Conservation (phyloP, 176 grass and related monocot species). For the Echinochloa phyllopogon region DNA sequence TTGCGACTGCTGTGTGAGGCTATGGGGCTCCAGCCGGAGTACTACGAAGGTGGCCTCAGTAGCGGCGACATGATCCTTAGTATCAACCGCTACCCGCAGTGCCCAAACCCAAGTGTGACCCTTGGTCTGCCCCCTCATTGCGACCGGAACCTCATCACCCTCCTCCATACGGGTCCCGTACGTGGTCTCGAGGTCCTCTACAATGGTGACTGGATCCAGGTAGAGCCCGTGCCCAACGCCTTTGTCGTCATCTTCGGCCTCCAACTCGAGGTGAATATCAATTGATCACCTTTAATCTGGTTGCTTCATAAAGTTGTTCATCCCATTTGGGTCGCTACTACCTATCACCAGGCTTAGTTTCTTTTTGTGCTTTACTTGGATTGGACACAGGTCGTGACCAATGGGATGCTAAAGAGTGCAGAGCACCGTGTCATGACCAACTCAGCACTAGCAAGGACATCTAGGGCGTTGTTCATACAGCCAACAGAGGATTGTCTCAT, state of each 20-base stretch:
- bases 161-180: neutral
- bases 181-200: neutral
- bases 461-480: neutral
- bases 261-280: neutral
- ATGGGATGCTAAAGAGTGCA: neutral
- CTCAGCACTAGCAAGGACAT: neutral
- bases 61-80: neutral
- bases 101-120: slow-evolving; percentile 38
- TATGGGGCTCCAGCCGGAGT: slow-evolving; percentile 48
- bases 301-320: too few species aligned
- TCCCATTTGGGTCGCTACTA: too few species aligned
- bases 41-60: slow-evolving; percentile 53
- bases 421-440: slow-evolving; percentile 13
- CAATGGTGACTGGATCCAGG: neutral
- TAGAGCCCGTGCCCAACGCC: slow-evolving; percentile 14
- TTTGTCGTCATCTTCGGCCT: slow-evolving; percentile 44
- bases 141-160: neutral
- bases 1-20: slow-evolving; percentile 47
- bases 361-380: too few species aligned
- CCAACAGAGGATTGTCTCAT: neutral
- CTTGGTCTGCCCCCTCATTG: neutral
- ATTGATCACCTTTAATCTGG: too few species aligned
- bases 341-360: too few species aligned
- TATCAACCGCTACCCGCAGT: slow-evolving; percentile 47
- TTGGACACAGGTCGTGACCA: neutral